Evolutionary conservation across 257 asterid species (phyloP).

Genomic region (Lithospermum erythrorhizon): DNA sequence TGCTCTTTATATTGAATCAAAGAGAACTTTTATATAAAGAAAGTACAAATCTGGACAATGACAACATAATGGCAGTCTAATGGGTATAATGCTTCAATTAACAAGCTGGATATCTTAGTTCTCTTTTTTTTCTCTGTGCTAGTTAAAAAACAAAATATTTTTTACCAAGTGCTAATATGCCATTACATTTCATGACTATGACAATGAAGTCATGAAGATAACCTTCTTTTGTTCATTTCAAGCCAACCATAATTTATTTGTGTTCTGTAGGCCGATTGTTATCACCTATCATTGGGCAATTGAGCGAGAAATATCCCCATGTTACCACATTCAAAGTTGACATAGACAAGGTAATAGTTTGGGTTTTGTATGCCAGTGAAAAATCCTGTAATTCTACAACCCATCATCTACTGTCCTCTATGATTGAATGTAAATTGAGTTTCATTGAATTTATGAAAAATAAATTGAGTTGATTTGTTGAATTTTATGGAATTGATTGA

Average conservation of each 20-base stretch:
- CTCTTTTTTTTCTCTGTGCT: neutral
- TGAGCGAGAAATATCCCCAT: slow-evolving; percentile 82
- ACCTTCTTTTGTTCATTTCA: neutral
- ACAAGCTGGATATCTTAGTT: neutral
- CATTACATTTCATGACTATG: neutral
- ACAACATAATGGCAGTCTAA: neutral
- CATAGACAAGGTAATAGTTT: slow-evolving; percentile 63
- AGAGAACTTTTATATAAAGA: neutral
- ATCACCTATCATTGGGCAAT: slow-evolving; percentile 68
- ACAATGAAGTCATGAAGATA: neutral
- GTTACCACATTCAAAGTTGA: slow-evolving; percentile 82
- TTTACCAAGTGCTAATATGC: neutral
- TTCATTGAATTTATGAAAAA: no score
- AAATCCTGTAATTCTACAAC: neutral
- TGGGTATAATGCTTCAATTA: neutral
- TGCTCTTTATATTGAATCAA: no score
- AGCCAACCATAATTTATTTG: neutral
- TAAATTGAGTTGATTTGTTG: neutral
- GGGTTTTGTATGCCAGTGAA: neutral
- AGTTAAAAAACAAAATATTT: neutral
- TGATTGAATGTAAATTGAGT: no score
- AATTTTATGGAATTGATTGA: slow-evolving; percentile 9
- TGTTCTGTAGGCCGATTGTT: slow-evolving; percentile 57
- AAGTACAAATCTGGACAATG: neutral
- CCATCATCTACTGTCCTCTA: neutral